Conservation (phyloP, 805 yeast genomes). For the Schizosaccharomyces japonicus region DNA sequence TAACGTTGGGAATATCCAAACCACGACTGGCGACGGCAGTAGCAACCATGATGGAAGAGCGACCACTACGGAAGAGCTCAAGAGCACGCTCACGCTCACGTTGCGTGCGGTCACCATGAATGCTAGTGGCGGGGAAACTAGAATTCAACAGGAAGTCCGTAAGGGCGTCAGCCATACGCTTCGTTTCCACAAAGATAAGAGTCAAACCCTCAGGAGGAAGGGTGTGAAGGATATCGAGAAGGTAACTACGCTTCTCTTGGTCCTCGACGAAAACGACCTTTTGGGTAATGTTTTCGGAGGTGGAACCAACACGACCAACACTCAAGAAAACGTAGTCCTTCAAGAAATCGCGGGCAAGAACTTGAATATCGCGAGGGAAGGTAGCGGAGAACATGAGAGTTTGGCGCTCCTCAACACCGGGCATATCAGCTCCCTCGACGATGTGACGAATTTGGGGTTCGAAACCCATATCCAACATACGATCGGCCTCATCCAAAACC, state of each 20-base stretch:
- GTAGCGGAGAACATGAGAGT: conserved; percentile 97
- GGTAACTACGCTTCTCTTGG: conserved; percentile 71
- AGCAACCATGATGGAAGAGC: conserved; percentile 84
- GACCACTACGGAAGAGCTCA: conserved; percentile 77
- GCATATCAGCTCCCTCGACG: conserved; percentile 96
- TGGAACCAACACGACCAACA: conserved; percentile 97
- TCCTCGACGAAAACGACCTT: conserved; percentile 77
- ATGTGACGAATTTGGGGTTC: conserved; percentile 98
- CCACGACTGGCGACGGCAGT: conserved; percentile 99
- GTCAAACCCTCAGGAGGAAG: conserved; percentile 67
- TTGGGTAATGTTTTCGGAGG: conserved; percentile 95
- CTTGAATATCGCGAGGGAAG: conserved; percentile 93
- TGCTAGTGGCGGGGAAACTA: conserved; percentile 89
- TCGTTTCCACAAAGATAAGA: conserved; percentile 88
- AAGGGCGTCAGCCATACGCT: conserved; percentile 91
- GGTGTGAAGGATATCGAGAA: conserved; percentile 62
- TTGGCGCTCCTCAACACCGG: conserved; percentile 71
- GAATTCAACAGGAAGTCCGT: conserved; percentile 77
- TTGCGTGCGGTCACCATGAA: conserved; percentile 98
- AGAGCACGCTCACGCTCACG: conserved; percentile 92
- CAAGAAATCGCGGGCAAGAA: conserved; percentile 90
- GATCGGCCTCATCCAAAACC: conserved; percentile 95
- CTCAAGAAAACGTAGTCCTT: conserved; percentile 86
- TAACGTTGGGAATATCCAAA: conserved; percentile 95
- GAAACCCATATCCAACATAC: conserved; percentile 99